Conservation (phyloP, 1,139 yeast genomes). For the Debaryomyces udenii region DNA sequence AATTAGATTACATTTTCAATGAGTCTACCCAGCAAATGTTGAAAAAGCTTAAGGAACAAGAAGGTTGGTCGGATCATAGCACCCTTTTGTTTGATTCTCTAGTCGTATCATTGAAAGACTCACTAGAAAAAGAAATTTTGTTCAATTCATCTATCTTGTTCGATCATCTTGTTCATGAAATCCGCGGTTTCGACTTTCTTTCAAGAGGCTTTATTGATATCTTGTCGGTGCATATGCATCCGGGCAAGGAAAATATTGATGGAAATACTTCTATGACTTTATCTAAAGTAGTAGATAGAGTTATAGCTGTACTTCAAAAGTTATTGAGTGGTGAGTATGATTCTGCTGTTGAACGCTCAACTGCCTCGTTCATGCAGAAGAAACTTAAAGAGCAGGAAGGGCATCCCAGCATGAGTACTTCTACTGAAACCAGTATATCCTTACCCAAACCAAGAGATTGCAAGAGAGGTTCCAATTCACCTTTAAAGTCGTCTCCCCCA, state of each 20-base stretch:
- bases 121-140: conserved; percentile 55
- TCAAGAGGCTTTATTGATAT: conserved; percentile 20
- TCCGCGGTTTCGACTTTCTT: conserved; percentile 27
- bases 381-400: conserved; percentile 19
- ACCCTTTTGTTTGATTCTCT: conserved; percentile 42
- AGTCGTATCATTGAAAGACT: conserved; percentile 45
- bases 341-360: conserved; percentile 31
- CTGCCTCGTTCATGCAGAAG: conserved; percentile 35
- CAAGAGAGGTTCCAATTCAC: conserved; percentile 35
- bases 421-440: not conserved
- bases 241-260: conserved; percentile 7
- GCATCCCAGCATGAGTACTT: not conserved
- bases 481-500: conserved; percentile 34
- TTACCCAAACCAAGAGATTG: conserved; percentile 16
- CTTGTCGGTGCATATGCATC: conserved; percentile 6
- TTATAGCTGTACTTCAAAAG: conserved; percentile 26
- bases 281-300: conserved; percentile 13
- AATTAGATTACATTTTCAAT: conserved; percentile 52
- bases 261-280: conserved; percentile 3
- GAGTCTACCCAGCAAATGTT: conserved; percentile 48
- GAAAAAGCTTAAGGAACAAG: conserved; percentile 50
- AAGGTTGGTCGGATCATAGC: conserved; percentile 56
- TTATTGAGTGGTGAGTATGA: conserved; percentile 45
- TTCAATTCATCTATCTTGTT: conserved; percentile 56
- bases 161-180: conserved; percentile 39